phyloP scores from a whole-genome alignment of 768 basidiomycete species.

The Lentinula detonsa region DNA sequence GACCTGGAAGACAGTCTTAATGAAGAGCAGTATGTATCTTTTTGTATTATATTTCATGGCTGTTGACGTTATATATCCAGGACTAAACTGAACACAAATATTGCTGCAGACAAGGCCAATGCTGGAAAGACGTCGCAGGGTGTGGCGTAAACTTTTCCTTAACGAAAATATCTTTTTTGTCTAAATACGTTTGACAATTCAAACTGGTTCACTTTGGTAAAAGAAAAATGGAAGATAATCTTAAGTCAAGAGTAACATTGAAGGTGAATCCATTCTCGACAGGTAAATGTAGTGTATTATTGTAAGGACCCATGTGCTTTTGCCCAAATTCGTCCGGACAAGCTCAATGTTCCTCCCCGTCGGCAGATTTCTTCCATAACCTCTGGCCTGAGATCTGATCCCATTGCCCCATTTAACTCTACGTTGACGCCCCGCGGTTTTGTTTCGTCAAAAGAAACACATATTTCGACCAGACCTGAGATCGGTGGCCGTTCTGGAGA shows the following conservation, averaged over 20 bases:
- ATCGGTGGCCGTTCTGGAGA: slow-evolving; percentile 62
- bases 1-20: slow-evolving; percentile 18
- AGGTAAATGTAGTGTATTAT: neutral
- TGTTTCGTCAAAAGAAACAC: slow-evolving; percentile 54
- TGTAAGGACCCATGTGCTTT: slow-evolving; percentile 20
- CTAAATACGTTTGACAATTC: neutral
- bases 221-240: neutral
- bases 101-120: slow-evolving; percentile 24
- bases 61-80: slow-evolving; percentile 8
- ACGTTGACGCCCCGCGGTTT: slow-evolving; percentile 50
- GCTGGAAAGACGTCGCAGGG: slow-evolving; percentile 22
- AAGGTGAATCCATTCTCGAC: too few species aligned
- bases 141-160: slow-evolving; percentile 1
- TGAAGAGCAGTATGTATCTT: slow-evolving; percentile 19
- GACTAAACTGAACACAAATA: slow-evolving; percentile 29
- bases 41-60: neutral
- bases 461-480: slow-evolving; percentile 59
- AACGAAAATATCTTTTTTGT: neutral
- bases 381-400: slow-evolving; percentile 44
- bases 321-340: slow-evolving; percentile 65
- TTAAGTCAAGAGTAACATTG: too few species aligned
- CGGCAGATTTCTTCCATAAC: slow-evolving; percentile 66
- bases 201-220: neutral
- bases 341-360: slow-evolving; percentile 63
- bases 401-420: slow-evolving; percentile 55